Conservation (phyloP, 495 filamentous ascomycete species). For the Trypethelium eluteriae region DNA sequence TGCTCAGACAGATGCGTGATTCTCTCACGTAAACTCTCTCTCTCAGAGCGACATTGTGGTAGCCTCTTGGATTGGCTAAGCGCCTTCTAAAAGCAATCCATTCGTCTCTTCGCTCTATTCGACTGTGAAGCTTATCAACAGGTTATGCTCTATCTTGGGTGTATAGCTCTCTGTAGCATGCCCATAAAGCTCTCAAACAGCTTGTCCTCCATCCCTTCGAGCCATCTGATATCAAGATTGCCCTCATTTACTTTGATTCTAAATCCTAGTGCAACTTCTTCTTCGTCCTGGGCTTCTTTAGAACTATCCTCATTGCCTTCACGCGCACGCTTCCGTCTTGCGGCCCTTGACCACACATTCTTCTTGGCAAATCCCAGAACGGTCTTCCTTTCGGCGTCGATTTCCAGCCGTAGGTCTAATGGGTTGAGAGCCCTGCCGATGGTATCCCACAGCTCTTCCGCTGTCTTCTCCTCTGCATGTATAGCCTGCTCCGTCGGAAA, state of each 20-base stretch:
- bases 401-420: slow-evolving; percentile 45
- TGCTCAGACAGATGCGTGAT: slow-evolving; percentile 34
- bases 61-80: no score
- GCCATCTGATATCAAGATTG: slow-evolving; percentile 57
- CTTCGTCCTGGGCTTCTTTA: slow-evolving; percentile 18
- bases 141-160: background rate
- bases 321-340: slow-evolving; percentile 43
- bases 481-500: slow-evolving; percentile 53
- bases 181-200: slow-evolving; percentile 87
- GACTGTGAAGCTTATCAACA: no score
- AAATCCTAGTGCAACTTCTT: slow-evolving; percentile 42
- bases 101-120: no score
- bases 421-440: slow-evolving; percentile 39
- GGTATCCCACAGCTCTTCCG: slow-evolving; percentile 21
- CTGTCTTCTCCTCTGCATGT: slow-evolving; percentile 29
- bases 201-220: slow-evolving; percentile 62
- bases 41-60: no score
- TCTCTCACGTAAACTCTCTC: background rate
- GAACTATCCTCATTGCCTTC: background rate
- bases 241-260: slow-evolving; percentile 33
- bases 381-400: slow-evolving; percentile 40
- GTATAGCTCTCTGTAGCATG: slow-evolving; percentile 52
- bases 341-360: slow-evolving; percentile 68
- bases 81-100: no score
- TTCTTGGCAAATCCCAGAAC: slow-evolving; percentile 52